phyloP scores from a whole-genome alignment of 208 protist species.

The Leishmania turanica region DNA sequence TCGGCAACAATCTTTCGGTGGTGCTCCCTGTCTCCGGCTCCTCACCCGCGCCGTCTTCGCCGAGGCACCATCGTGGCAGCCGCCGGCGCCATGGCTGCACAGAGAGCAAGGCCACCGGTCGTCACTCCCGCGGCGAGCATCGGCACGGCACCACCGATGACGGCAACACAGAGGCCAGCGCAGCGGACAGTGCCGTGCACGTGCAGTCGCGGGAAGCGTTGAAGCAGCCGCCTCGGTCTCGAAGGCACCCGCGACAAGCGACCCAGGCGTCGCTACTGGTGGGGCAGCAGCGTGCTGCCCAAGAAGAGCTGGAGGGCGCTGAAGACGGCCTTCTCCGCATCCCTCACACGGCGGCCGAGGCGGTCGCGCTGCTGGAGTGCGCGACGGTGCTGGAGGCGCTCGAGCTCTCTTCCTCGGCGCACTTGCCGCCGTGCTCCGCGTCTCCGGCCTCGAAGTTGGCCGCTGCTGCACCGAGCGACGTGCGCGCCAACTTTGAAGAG shows the following conservation, averaged over 20 bases:
- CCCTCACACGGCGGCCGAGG: conserved; percentile 9
- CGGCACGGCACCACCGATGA: not conserved
- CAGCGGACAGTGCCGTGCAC: not conserved
- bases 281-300: not conserved
- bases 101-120: not conserved
- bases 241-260: not conserved
- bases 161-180: not conserved
- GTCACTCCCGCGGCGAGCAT: not conserved
- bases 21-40: not conserved
- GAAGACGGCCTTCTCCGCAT: not conserved
- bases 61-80: not conserved
- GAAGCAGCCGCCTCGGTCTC: not conserved
- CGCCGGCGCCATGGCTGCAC: not conserved
- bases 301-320: not conserved
- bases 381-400: conserved; percentile 20
- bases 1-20: conserved; percentile 24
- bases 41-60: not conserved
- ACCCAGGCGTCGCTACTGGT: not conserved
- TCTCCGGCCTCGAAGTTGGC: not conserved
- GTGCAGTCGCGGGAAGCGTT: not conserved
- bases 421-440: not conserved
- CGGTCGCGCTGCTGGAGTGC: conserved; percentile 12
- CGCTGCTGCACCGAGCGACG: not conserved
- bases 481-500: conserved; percentile 10
- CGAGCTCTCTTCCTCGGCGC: conserved; percentile 2